Base-by-base conservation (phyloP, 2,329 filamentous ascomycete genomes). In the Botrytis galanthina region DNA sequence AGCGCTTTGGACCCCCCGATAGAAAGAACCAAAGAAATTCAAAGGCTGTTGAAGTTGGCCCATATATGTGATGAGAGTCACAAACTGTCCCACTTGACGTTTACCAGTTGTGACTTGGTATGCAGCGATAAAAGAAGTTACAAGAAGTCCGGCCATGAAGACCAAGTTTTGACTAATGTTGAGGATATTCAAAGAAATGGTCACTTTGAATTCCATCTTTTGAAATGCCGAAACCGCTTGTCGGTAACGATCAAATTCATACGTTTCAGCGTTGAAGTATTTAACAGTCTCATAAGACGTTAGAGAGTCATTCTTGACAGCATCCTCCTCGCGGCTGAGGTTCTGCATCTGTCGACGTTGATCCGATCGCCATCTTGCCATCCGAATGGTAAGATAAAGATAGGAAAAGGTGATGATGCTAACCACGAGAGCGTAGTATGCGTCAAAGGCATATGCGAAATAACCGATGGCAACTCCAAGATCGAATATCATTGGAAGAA, bases 271-370 rank as follows among this genome's bases (percentile, higher is more conserved):
- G 78, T 95, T 95, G 86, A 96, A 96, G 80, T 95, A 95, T 81
- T 95, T 96, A 81, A 95, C 93, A 2, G 93, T 95, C 84, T 99
- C 96, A 82, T 98, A 99, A n/a, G 94, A 97, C 75, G 96, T 94
- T 85, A 99, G 96, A 0, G 96, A 98, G 82, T 99, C 96, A 81
- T 98, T 98, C 84, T 98, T 98, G 78, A 98, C 94, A 10, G 96
- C 96, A 82, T 98, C 95, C 83, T 98, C 94, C 83, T 98, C 94
- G 76, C 96, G 89, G 78, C 96, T 94, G 22, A 94, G 93, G 81
- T 98, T 98, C 69, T 95, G 95, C 92, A 98, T 98, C 80, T 95
- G 90, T 75, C 96, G 89, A 78, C 96, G 90, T 79, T 97, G 93
- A 79, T 97, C 93, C 10, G 95, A 93, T 78, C 96, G 89, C 85